Evolutionary conservation across 2,329 filamentous ascomycete species (phyloP).

Genomic region (Alternaria gansuensis): DNA sequence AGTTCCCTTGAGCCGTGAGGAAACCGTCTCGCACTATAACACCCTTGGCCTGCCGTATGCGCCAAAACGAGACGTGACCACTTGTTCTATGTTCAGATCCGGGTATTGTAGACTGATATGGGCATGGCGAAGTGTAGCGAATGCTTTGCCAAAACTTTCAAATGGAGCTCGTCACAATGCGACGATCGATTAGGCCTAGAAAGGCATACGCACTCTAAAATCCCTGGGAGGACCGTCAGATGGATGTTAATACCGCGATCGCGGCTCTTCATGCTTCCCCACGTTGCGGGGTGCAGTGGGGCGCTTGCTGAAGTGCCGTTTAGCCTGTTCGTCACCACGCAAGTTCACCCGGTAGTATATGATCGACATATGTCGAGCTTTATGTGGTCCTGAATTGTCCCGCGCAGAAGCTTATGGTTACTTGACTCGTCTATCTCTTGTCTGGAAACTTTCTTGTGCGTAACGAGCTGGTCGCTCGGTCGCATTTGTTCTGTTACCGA

Average conservation of each 20-base stretch:
- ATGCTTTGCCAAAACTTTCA: constrained; percentile 4
- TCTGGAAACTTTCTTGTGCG: background rate
- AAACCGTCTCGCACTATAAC: constrained; percentile 29
- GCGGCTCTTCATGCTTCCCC: constrained; percentile 28
- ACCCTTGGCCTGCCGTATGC: constrained; percentile 26
- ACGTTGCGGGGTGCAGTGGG: constrained; percentile 43
- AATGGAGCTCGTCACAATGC: constrained; percentile 4
- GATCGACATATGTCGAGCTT: constrained; percentile 17
- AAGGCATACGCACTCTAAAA: constrained; percentile 19
- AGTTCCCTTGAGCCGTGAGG: constrained; percentile 41
- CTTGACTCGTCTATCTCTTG: background rate
- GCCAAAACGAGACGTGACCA: constrained; percentile 19
- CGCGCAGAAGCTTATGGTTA: constrained; percentile 10
- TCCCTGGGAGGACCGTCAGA: constrained; percentile 21
- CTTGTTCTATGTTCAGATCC: constrained; percentile 20
- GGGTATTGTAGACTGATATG: constrained; percentile 19
- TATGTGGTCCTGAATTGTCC: background rate
- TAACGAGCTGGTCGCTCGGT: background rate
- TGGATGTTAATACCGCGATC: constrained; percentile 32
- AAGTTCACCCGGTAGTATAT: constrained; percentile 36
- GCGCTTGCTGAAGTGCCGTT: constrained; percentile 36
- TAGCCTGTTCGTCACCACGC: constrained; percentile 40
- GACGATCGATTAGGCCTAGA: constrained; percentile 20
- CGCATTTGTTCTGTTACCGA: background rate
- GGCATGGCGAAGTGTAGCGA: constrained; percentile 12